Evolutionary conservation across 768 basidiomycete species (phyloP).

Genomic region (Scleroderma citrinum): DNA sequence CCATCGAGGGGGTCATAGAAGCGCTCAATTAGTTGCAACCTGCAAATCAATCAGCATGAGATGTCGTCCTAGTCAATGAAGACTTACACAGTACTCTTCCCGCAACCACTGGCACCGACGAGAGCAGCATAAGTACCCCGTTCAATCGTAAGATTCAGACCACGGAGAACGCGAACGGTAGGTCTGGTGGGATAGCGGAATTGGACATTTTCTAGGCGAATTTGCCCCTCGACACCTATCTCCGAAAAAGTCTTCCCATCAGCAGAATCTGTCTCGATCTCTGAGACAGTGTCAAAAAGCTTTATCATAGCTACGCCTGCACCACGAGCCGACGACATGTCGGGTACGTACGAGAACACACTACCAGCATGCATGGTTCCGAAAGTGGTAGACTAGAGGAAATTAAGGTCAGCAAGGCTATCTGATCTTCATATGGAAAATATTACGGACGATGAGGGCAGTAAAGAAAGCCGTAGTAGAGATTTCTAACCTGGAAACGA

Average conservation of each 20-base stretch:
- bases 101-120: slow-evolving; percentile 77
- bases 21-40: slow-evolving; percentile 77
- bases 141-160: slow-evolving; percentile 62
- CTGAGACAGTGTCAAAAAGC: slow-evolving; percentile 65
- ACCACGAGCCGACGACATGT: slow-evolving; percentile 77
- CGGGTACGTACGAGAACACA: slow-evolving; percentile 81
- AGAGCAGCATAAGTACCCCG: slow-evolving; percentile 78
- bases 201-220: slow-evolving; percentile 73
- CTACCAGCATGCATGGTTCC: slow-evolving; percentile 86
- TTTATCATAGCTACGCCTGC: slow-evolving; percentile 72
- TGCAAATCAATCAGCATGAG: slow-evolving; percentile 19
- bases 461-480: slow-evolving; percentile 72
- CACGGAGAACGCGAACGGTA: slow-evolving; percentile 78
- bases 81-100: slow-evolving; percentile 76
- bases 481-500: slow-evolving; percentile 52
- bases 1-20: slow-evolving; percentile 81
- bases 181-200: slow-evolving; percentile 91
- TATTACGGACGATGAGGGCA: slow-evolving; percentile 61
- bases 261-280: slow-evolving; percentile 74
- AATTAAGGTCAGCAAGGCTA: not conserved
- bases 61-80: not conserved
- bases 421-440: too few species aligned
- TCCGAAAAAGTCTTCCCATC: slow-evolving; percentile 51
- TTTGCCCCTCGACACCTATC: slow-evolving; percentile 47
- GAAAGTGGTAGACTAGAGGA: slow-evolving; percentile 58